A percentile compares a stretch with the other conserved stretches of the same genome.
Evolutionary conservation across 2,329 filamentous ascomycete species (phyloP).

Genomic region (Pestalotiopsis sp.): DNA sequence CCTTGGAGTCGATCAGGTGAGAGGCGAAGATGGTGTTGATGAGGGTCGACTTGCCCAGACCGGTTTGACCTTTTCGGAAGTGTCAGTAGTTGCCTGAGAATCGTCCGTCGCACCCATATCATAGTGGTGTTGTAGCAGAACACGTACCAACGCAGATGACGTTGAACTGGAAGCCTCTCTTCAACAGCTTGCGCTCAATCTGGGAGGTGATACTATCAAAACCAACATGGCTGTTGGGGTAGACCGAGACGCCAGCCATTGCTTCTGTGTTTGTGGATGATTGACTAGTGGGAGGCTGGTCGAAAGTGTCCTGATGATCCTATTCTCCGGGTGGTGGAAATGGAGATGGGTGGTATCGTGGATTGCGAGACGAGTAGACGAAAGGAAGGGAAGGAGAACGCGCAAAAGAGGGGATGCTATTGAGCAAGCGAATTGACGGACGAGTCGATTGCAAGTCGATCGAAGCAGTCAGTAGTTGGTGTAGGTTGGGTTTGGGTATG

Average conservation of each 20-base stretch:
- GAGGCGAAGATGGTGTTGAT: conserved; percentile 99
- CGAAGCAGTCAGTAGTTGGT: not conserved
- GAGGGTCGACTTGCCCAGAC: conserved; percentile 96
- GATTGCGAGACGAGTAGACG: conserved; percentile 25
- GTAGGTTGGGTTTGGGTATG: not conserved
- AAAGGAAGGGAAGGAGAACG: conserved; percentile 5
- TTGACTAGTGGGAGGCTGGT: not conserved
- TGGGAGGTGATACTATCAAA: conserved; percentile 99
- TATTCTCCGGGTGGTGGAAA: conserved; percentile 28
- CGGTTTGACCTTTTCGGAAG: conserved; percentile 79
- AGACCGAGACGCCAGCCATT: conserved; percentile 74
- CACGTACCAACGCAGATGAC: conserved; percentile 97
- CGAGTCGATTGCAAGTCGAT: not conserved
- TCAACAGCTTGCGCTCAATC: conserved; percentile 99
- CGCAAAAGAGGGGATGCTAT: conserved; percentile 18
- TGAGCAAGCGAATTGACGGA: conserved; percentile 6
- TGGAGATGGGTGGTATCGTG: conserved; percentile 25
- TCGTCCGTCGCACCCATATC: conserved; percentile 10
- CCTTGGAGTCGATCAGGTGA: conserved; percentile 98
- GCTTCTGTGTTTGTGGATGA: conserved; percentile 34
- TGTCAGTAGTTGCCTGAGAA: conserved; percentile 21
- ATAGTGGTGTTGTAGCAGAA: conserved; percentile 2
- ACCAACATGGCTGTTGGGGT: conserved; percentile 97
- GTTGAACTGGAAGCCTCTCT: conserved; percentile 99
- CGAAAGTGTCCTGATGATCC: not conserved